Base-by-base conservation (phyloP, 1,284 basidiomycete genomes). In the Microbotryum lychnidis-dioicae region DNA sequence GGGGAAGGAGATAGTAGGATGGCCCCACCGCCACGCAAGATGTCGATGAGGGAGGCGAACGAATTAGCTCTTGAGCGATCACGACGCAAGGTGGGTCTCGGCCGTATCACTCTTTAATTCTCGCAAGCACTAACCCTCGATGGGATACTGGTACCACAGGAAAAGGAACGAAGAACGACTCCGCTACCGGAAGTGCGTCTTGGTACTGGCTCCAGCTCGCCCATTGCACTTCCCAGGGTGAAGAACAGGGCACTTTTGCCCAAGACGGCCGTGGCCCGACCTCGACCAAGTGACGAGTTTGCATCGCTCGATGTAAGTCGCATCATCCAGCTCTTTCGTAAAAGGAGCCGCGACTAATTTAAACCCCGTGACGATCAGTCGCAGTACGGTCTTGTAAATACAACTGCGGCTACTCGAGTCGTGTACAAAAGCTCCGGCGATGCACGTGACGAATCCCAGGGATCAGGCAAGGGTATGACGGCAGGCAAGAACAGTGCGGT, bases 391-490 rank as follows among this genome's bases (percentile, higher is more conserved):
- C 14, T 57, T 16, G 27, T 50, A 4, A 25, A 21, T 23, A 6
- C 3, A 25, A 62, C 2, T 51, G 53, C 50, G 5, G 23, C 16
- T 21, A 44, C n/a, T 18, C 42, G 31, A n/a, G 27, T 56, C 44
- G 46, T 48, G 42, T 56, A 60, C 54, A 52, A 55, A 5, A 20
- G 56, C 37, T 8, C 16, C 46, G 53, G 50, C 21, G 56, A 56
- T n/a, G 48, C 37, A 18, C 45, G 63, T 2, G 64, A 62, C 21
- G 64, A 65, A 6, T 60, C 56, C 8, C 57, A 59, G 33, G 37
- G 49, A 23, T 37, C 37, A 9, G 54, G 42, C 10, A 53, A 21
- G 51, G 33, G 18, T 14, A 27, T 33, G 25, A 31, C 25, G 18
- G 23, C 18, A 37, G 7, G 14, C 25, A 51, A 4, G 27, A 18